A percentile compares a stretch with the other conserved stretches of the same genome.
Conservation (phyloP, 2,329 filamentous ascomycete genomes). For the Hypoxylon rubiginosum region DNA sequence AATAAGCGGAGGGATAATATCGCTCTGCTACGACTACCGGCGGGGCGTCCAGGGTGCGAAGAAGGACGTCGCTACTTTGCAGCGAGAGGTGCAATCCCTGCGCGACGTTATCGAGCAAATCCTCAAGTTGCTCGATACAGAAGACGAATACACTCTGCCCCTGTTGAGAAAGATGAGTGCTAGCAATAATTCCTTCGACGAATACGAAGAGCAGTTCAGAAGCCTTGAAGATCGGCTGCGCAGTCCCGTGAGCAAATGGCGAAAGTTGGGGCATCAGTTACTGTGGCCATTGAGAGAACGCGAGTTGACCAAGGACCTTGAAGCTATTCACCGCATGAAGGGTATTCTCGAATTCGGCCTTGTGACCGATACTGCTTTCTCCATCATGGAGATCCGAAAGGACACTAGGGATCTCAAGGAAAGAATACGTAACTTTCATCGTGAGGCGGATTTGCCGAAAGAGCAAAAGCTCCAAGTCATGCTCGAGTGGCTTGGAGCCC, state of each 20-base stretch:
- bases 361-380: conserved; percentile 2
- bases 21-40: conserved; percentile 14
- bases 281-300: neutral
- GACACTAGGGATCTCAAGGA: conserved; percentile 1
- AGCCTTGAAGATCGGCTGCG: conserved; percentile 5
- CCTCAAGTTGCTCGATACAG: conserved; percentile 5
- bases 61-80: conserved; percentile 3
- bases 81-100: conserved; percentile 3
- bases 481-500: conserved; percentile 1
- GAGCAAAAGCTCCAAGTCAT: neutral
- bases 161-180: neutral
- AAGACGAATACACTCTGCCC: neutral
- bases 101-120: conserved; percentile 6
- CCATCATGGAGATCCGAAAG: conserved; percentile 4
- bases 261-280: neutral
- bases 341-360: conserved; percentile 3
- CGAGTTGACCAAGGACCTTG: neutral
- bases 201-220: neutral
- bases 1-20: conserved; percentile 5
- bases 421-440: neutral
- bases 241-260: neutral
- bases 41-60: neutral
- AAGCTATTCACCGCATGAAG: neutral
- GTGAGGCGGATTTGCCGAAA: neutral
- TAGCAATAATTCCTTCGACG: neutral